A percentile compares a stretch with the other conserved stretches of the same genome.
Evolutionary conservation across 495 filamentous ascomycete species (phyloP).

Genomic region (Aspergillus conjunctus): DNA sequence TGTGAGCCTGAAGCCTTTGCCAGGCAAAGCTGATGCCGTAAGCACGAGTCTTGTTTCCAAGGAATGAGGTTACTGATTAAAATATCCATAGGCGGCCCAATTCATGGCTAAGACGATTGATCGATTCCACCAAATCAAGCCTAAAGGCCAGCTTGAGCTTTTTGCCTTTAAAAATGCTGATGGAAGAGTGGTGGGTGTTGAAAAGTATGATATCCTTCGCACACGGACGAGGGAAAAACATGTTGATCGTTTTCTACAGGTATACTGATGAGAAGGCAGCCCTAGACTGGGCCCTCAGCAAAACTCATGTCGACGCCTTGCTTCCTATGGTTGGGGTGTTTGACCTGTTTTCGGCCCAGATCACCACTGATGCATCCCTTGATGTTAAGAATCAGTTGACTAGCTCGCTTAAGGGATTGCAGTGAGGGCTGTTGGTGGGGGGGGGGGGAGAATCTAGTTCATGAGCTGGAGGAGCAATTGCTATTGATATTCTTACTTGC

Average conservation of each 20-base stretch:
- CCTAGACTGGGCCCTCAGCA: neutral
- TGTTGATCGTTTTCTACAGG: neutral
- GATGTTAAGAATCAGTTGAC: neutral
- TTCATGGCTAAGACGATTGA: conserved; percentile 3
- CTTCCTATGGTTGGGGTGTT: neutral
- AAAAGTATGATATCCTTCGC: neutral
- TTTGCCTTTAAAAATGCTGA: conserved; percentile 1
- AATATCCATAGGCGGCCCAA: neutral
- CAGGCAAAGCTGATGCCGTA: conserved; percentile 1
- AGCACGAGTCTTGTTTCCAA: neutral
- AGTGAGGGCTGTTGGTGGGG: neutral
- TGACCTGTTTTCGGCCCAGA: neutral
- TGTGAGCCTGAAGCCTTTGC: conserved; percentile 8
- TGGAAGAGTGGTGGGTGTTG: conserved; percentile 2
- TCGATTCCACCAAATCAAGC: conserved; percentile 1
- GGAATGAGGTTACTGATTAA: neutral
- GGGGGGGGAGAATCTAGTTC: neutral
- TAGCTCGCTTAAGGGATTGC: neutral
- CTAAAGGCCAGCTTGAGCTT: conserved; percentile 1
- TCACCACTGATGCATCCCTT: conserved; percentile 1
- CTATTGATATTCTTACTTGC: neutral
- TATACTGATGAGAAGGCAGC: neutral
- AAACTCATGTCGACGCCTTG: conserved; percentile 5
- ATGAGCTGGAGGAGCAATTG: neutral
- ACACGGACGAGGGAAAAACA: neutral